Conservation (phyloP, 768 basidiomycete species). For the Phanerodontia chrysosporium region DNA sequence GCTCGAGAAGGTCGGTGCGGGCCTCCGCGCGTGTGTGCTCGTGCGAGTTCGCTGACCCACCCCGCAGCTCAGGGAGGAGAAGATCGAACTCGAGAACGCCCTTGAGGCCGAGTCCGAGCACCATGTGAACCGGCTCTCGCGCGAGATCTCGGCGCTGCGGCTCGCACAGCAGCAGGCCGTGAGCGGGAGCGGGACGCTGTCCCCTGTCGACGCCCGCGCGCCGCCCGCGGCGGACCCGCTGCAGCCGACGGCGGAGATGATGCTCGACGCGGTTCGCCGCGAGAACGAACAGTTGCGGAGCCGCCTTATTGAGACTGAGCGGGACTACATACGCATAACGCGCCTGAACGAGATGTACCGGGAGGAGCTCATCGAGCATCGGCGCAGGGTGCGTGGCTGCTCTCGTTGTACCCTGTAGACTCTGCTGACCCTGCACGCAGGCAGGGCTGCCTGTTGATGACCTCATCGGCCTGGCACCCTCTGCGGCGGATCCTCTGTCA, state of each 20-base stretch:
- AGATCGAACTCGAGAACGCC: conserved; percentile 75
- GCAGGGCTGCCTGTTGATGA: conserved; percentile 75
- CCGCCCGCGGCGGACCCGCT: conserved; percentile 12
- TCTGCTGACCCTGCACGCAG: conserved; percentile 31
- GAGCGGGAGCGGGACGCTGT: conserved; percentile 22
- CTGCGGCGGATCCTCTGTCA: conserved; percentile 61
- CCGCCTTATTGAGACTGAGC: conserved; percentile 67
- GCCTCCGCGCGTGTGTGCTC: neutral
- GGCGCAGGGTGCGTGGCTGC: conserved; percentile 57
- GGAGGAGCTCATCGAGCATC: conserved; percentile 77
- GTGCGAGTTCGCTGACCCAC: neutral
- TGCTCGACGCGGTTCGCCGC: conserved; percentile 70
- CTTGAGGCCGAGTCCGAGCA: conserved; percentile 85
- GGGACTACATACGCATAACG: conserved; percentile 70
- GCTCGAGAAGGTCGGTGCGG: conserved; percentile 63
- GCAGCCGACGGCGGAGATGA: conserved; percentile 44
- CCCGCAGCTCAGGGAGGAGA: conserved; percentile 78
- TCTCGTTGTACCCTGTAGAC: neutral
- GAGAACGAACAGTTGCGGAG: conserved; percentile 76
- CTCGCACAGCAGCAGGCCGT: conserved; percentile 53
- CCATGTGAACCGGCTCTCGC: conserved; percentile 71
- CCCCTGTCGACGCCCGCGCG: conserved; percentile 17
- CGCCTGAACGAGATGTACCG: conserved; percentile 81
- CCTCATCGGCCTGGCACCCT: conserved; percentile 56
- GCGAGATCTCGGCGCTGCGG: conserved; percentile 65